These are phyloP conservation scores for Pholiota conissans DNA, from an alignment of 768 basidiomycete genomes.

Conservation along the genomic window DNA sequence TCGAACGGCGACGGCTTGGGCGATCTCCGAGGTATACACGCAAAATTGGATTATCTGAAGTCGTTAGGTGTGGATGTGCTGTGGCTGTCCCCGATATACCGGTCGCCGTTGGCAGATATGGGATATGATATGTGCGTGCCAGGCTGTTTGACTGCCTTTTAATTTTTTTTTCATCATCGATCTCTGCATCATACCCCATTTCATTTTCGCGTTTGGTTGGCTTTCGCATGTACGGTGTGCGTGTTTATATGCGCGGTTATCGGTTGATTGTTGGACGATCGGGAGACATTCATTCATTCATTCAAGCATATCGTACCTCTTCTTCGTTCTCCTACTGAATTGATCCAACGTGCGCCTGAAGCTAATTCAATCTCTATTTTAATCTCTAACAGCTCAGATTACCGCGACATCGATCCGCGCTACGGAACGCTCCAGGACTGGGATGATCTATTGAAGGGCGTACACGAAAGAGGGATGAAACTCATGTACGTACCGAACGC, in stretches of 20 bases:
- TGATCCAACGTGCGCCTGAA: background rate
- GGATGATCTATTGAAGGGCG: conserved; percentile 51
- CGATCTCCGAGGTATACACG: conserved; percentile 64
- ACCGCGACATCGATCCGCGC: conserved; percentile 58
- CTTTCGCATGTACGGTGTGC: no score
- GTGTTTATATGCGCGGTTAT: no score
- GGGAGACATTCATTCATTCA: no score
- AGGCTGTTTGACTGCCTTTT: no score
- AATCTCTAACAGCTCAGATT: conserved; percentile 50
- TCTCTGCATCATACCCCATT: background rate
- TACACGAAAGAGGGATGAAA: conserved; percentile 68
- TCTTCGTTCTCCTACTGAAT: background rate
- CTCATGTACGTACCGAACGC: conserved; percentile 48
- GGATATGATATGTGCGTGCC: conserved; percentile 64
- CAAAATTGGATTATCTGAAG: conserved; percentile 68
- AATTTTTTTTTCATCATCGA: background rate
- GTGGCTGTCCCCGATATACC: conserved; percentile 75
- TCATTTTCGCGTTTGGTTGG: no score
- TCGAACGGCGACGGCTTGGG: conserved; percentile 73
- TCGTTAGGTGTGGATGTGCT: conserved; percentile 66
- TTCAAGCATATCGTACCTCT: no score
- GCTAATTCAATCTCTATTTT: conserved; percentile 1
- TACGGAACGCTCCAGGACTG: conserved; percentile 67
- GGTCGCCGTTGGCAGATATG: conserved; percentile 69
- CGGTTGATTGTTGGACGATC: no score